Percentiles rank a stretch among this genome's conserved stretches.
phyloP scores from a whole-genome alignment of 257 asterid species.

The Lycium ferocissimum region DNA sequence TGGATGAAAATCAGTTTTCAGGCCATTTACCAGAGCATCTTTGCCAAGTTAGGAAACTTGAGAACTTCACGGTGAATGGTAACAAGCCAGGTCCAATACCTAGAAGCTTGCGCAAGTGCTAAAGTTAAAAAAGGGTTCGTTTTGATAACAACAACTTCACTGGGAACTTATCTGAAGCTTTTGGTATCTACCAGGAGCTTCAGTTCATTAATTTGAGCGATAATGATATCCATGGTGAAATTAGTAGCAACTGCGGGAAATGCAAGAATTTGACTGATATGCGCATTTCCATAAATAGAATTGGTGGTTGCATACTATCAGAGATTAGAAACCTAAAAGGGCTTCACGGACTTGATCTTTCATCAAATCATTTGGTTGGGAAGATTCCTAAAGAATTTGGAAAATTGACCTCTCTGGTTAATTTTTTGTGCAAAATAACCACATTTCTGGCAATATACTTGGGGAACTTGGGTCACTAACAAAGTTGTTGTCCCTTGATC shows the following conservation, averaged over 20 bases:
- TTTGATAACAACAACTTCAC: background rate
- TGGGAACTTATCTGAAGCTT: background rate
- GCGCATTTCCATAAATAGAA: background rate
- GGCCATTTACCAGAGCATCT: background rate
- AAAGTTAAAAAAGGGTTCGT: background rate
- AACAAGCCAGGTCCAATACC: slow-evolving; percentile 32
- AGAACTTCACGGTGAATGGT: background rate
- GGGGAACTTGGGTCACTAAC: background rate
- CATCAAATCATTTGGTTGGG: slow-evolving; percentile 17
- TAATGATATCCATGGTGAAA: slow-evolving; percentile 25
- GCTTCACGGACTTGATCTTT: background rate
- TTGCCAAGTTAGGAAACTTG: slow-evolving; percentile 9
- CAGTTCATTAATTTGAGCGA: slow-evolving; percentile 1
- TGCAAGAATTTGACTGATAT: background rate
- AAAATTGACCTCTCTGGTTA: background rate
- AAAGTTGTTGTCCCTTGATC: background rate
- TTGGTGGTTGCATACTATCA: slow-evolving; percentile 26
- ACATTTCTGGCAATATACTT: slow-evolving; percentile 19
- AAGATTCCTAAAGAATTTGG: slow-evolving; percentile 28
- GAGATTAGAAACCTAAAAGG: background rate
- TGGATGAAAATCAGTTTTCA: background rate
- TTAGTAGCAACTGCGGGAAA: background rate
- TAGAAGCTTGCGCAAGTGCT: slow-evolving; percentile 23
- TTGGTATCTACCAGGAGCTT: background rate
- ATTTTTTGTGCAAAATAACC: background rate